Evolutionary conservation across 257 asterid genomes (phyloP).

Genomic region (Pogostemon cablin): DNA sequence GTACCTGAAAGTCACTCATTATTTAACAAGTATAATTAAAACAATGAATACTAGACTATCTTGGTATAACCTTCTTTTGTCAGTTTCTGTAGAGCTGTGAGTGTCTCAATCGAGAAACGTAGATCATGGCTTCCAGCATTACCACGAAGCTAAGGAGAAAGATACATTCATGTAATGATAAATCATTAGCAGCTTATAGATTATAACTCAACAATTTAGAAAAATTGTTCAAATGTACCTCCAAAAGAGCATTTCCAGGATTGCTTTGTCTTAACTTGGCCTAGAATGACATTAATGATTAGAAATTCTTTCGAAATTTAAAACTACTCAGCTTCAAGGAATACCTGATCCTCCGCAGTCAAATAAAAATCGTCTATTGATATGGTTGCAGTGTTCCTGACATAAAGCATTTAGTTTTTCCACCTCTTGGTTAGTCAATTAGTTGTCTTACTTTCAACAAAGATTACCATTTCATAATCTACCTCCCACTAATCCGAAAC

Average conservation of each 20-base stretch:
- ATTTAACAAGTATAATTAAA: slow-evolving; percentile 29
- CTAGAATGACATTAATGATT: slow-evolving; percentile 44
- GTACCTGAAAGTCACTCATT: slow-evolving; percentile 49
- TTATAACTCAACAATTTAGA: slow-evolving; percentile 6
- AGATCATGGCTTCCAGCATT: slow-evolving; percentile 99
- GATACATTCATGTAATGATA: slow-evolving; percentile 2
- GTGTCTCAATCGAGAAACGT: slow-evolving; percentile 71
- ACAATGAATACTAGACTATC: slow-evolving; percentile 17
- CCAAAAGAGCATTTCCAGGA: slow-evolving; percentile 84
- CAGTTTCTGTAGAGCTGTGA: slow-evolving; percentile 64
- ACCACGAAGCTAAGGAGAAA: slow-evolving; percentile 72
- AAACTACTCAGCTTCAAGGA: slow-evolving; percentile 1
- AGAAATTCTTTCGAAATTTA: slow-evolving; percentile 22
- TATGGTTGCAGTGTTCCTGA: slow-evolving; percentile 85
- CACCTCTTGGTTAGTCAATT: slow-evolving; percentile 32
- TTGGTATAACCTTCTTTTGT: slow-evolving; percentile 72
- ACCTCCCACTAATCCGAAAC: slow-evolving; percentile 86
- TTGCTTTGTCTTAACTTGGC: slow-evolving; percentile 78
- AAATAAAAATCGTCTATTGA: slow-evolving; percentile 97
- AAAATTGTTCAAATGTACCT: slow-evolving; percentile 51
- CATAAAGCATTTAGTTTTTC: slow-evolving; percentile 44
- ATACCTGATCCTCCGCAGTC: slow-evolving; percentile 90
- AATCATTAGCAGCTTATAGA: slow-evolving; percentile 18
- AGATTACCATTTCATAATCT: slow-evolving; percentile 53
- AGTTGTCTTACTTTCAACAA: slow-evolving; percentile 32